Conservation (phyloP, 1,139 yeast genomes). For the Protomyces macrosporus region DNA sequence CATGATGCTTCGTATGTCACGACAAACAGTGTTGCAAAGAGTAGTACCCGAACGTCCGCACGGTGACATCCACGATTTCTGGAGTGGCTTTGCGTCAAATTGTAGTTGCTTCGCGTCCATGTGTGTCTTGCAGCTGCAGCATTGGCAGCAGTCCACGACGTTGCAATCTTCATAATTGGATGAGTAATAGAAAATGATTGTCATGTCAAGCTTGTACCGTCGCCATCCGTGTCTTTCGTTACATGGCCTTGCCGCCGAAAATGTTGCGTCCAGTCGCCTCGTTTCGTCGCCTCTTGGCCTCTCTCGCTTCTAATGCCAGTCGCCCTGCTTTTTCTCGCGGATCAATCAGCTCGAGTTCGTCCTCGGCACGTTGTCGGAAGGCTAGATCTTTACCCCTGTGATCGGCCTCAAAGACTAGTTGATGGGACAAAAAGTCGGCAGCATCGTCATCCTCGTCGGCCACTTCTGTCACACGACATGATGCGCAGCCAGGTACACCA, state of each 20-base stretch:
- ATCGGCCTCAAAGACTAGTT: slow-evolving; percentile 30
- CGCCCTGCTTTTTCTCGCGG: slow-evolving; percentile 28
- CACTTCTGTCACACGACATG: slow-evolving; percentile 34
- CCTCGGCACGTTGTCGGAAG: slow-evolving; percentile 14
- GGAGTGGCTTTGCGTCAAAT: no score
- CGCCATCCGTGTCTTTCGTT: no score
- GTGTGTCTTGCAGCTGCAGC: no score
- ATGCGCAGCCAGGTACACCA: slow-evolving; percentile 32
- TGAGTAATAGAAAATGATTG: no score
- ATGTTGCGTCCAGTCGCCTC: slow-evolving; percentile 10
- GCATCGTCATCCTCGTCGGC: slow-evolving; percentile 32
- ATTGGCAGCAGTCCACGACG: no score
- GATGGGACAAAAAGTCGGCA: slow-evolving; percentile 28
- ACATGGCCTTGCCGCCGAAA: background rate
- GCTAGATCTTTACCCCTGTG: slow-evolving; percentile 28
- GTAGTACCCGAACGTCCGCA: no score
- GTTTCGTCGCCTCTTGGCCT: background rate
- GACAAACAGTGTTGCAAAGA: no score
- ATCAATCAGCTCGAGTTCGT: slow-evolving; percentile 27
- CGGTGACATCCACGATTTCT: no score
- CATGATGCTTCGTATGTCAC: no score
- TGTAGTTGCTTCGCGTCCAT: no score
- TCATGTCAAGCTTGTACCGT: no score
- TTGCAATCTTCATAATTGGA: no score
- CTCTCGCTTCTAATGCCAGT: background rate